A percentile compares a stretch with the other conserved stretches of the same genome.
These are phyloP conservation scores for Papiliotrema nemorosa DNA, from an alignment of 1,284 basidiomycete species.

Conservation along the genomic window DNA sequence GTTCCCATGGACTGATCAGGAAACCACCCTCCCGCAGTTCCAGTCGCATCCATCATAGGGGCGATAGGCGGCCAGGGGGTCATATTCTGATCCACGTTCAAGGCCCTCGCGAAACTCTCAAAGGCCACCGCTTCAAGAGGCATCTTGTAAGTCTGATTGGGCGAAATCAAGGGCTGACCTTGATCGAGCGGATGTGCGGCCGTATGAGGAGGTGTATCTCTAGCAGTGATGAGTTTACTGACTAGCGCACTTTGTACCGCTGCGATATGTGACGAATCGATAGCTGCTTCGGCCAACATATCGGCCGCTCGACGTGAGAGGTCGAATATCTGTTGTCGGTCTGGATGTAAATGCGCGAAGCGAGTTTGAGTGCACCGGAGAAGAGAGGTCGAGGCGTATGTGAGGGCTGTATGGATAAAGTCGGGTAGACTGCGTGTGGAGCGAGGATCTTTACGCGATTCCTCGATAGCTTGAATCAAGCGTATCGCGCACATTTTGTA, in stretches of 20 bases:
- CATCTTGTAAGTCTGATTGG: neutral
- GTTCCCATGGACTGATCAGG: too few relatives aligned
- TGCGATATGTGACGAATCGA: constrained; percentile 21
- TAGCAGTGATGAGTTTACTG: constrained; percentile 7
- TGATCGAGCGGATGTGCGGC: too few relatives aligned
- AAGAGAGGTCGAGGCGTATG: constrained; percentile 32
- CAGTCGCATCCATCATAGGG: neutral
- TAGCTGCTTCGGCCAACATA: constrained; percentile 27
- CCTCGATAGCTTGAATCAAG: constrained; percentile 25
- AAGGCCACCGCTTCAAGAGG: constrained; percentile 11
- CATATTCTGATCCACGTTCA: constrained; percentile 12
- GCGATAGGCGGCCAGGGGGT: constrained; percentile 15
- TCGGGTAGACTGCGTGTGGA: constrained; percentile 25
- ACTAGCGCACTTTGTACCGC: constrained; percentile 23
- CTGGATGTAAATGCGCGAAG: constrained; percentile 9
- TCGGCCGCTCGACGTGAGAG: constrained; percentile 16
- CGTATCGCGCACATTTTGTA: constrained; percentile 22
- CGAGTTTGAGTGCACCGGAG: constrained; percentile 16
- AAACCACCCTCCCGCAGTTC: neutral
- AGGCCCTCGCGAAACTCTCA: constrained; percentile 8
- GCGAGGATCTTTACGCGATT: constrained; percentile 6
- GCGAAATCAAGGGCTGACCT: too few relatives aligned
- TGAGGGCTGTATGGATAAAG: constrained; percentile 27
- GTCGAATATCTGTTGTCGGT: constrained; percentile 9
- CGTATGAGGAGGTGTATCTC: neutral